Conservation (phyloP, 805 yeast genomes). For the Pichia paraexigua region DNA sequence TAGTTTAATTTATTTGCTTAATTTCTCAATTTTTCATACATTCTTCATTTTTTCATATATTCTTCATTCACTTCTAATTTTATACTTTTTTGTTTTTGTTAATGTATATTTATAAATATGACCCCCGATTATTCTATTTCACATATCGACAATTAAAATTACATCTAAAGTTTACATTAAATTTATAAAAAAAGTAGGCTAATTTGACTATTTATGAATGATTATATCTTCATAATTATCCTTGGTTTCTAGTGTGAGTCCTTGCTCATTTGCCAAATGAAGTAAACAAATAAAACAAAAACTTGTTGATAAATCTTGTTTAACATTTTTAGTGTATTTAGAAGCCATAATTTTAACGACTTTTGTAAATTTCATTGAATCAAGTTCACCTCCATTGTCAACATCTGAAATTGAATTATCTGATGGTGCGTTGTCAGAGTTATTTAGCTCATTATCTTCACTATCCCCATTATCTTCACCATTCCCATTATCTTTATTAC, state of each 20-base stretch:
- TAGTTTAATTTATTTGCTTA: no score
- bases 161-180: background rate
- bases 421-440: background rate
- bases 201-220: conserved; percentile 16
- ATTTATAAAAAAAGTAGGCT: background rate
- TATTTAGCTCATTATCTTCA: conserved; percentile 9
- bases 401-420: background rate
- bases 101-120: background rate
- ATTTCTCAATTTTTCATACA: no score
- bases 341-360: conserved; percentile 31
- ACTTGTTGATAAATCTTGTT: conserved; percentile 40
- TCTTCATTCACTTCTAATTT: background rate
- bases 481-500: no score
- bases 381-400: conserved; percentile 3
- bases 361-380: conserved; percentile 23
- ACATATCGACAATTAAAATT: background rate
- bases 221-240: conserved; percentile 31
- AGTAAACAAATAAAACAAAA: conserved; percentile 42
- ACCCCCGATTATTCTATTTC: background rate
- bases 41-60: background rate
- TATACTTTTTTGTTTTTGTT: background rate
- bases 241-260: conserved; percentile 31
- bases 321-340: conserved; percentile 32
- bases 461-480: background rate
- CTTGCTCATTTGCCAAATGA: conserved; percentile 44